Evolutionary conservation across 352 stramenopile species (phyloP), one percentile per base, ranked within the genome.

Genomic region (Aphanomyces cochlioides): DNA sequence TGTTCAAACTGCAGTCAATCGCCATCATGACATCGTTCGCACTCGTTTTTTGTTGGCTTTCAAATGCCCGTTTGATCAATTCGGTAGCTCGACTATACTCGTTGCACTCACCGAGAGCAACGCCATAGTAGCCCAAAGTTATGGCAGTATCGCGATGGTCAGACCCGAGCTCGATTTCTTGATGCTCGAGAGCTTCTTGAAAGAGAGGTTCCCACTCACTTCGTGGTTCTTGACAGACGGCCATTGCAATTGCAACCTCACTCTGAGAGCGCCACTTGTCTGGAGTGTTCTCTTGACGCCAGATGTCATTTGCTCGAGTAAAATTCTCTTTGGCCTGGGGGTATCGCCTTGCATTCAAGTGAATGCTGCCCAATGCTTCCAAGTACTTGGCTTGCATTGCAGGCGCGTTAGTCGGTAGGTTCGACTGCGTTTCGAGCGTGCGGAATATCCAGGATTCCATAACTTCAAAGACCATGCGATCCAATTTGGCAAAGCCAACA

Each of bases 381-480:
- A 53, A 53, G 45, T 53, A 53, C 21, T 8, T 21, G 21, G 41
- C 12, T 38, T 17, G 48, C n/a, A 12, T 66, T 66, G 41, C 40
- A 66, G 10, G 56, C 21, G 21, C 56, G 12, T 12, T 61, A 15
- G 21, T n/a, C 17, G 56, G 13, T 19, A 45, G 12, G 12, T 15
- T 17, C 13, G 37, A 43, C 13, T 39, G 57, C 7, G 13, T 36
- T 8, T 39, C 13, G 7, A 65, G 13, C 57, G 57, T 21, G 8
- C 57, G 37, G 7, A 40, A 28, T 13, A 67, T 67, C 34, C 59
- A 67, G 7, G 17, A 21, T 57, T 67, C 59, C 43, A 67, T 56
- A 12, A 21, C 43, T 5, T 10, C 59, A 34, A 67, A 58, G 6
- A 67, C 59, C 59, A 57, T 67, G 17, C 59, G 59, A n/a, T 67